Percentiles rank a stretch among this genome's conserved stretches.
Conservation (phyloP, 176 grass and related monocot species). For the Raddia distichophylla region DNA sequence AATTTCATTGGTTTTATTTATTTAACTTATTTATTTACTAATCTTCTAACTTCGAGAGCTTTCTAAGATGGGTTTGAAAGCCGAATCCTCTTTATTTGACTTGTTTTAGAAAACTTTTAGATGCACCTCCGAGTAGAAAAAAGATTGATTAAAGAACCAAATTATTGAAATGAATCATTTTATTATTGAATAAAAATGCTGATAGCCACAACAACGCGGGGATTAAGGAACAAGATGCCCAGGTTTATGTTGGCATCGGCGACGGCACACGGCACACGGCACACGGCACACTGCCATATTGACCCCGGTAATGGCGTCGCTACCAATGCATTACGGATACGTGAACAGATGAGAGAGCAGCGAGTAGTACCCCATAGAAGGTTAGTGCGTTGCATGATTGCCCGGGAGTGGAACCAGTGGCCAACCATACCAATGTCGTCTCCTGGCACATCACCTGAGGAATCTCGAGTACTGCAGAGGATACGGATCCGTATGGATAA, state of each 20-base stretch:
- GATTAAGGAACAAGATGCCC: neutral
- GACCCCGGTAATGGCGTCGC: conserved; percentile 10
- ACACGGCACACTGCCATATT: neutral
- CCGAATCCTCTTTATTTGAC: no score
- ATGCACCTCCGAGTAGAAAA: no score
- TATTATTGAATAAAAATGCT: no score
- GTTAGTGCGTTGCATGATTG: conserved; percentile 36
- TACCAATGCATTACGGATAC: neutral
- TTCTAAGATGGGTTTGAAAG: no score
- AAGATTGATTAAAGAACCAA: no score
- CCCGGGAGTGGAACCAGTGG: conserved; percentile 12
- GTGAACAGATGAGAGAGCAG: neutral
- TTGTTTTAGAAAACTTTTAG: no score
- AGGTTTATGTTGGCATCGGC: neutral
- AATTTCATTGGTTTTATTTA: no score
- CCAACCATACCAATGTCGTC: conserved; percentile 5
- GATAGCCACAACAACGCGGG: neutral
- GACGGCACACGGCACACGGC: neutral
- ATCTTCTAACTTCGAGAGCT: no score
- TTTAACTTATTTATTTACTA: no score
- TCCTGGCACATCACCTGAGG: conserved; percentile 7
- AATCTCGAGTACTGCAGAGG: conserved; percentile 13
- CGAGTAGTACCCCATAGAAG: neutral
- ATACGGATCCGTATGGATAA: no score
- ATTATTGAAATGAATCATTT: no score